phyloP scores from a whole-genome alignment of 2,329 filamentous ascomycete genomes.

The Colletotrichum lini region DNA sequence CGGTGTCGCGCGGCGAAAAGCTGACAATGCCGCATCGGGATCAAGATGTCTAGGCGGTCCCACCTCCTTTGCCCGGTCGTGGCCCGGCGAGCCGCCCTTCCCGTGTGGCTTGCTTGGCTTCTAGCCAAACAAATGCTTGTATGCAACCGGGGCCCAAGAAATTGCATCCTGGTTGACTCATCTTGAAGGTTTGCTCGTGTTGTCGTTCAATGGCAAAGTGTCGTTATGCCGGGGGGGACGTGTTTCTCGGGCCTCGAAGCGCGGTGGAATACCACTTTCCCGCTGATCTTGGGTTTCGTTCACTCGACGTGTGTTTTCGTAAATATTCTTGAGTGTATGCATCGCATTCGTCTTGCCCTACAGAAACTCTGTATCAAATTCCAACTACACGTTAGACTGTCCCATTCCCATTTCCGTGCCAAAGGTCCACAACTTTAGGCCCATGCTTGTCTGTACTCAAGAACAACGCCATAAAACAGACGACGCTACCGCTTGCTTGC shows the following conservation, averaged over 20 bases:
- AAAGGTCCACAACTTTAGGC: background rate
- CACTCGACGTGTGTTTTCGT: too few relatives aligned
- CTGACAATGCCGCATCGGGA: constrained; percentile 7
- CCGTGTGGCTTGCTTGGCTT: background rate
- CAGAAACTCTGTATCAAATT: too few relatives aligned
- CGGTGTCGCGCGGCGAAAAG: constrained; percentile 26
- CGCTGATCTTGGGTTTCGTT: background rate
- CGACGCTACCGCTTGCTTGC: background rate
- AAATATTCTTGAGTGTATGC: too few relatives aligned
- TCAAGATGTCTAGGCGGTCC: background rate
- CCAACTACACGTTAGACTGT: too few relatives aligned
- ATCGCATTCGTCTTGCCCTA: too few relatives aligned
- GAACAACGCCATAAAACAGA: background rate
- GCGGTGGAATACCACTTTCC: background rate
- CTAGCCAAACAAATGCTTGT: constrained; percentile 1
- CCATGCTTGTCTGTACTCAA: background rate
- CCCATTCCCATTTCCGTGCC: background rate
- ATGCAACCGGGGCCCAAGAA: background rate
- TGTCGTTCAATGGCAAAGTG: background rate
- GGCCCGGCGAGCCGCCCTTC: background rate
- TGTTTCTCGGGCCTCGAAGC: background rate
- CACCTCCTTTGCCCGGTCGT: background rate
- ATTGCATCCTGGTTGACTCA: too few relatives aligned
- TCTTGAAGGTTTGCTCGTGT: too few relatives aligned
- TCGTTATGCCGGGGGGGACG: too few relatives aligned